These are phyloP conservation scores for Saussurea involucrata DNA, from an alignment of 129 eudicot genomes.

Conservation along the genomic window DNA sequence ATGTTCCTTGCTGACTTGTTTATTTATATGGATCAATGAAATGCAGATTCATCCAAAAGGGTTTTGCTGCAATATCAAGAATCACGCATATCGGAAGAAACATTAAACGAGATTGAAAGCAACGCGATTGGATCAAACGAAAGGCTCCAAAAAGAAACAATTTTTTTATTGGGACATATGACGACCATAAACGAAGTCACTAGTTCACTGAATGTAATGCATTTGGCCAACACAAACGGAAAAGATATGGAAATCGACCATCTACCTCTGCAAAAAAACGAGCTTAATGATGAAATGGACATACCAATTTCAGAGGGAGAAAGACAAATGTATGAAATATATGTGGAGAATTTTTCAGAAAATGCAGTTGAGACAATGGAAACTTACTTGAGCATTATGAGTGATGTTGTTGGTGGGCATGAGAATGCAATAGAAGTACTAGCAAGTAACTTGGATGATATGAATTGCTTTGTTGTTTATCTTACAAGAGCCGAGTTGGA, in stretches of 20 bases:
- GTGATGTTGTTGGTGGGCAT: slow-evolving; percentile 33
- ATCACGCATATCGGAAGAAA: background rate
- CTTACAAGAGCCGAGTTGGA: slow-evolving; percentile 26
- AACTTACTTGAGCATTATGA: slow-evolving; percentile 24
- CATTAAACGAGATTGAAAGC: background rate
- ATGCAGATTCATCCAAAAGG: background rate
- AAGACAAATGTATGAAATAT: slow-evolving; percentile 23
- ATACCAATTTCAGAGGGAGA: slow-evolving; percentile 17
- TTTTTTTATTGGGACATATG: slow-evolving; percentile 11
- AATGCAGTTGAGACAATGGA: slow-evolving; percentile 15
- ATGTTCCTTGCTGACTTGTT: background rate
- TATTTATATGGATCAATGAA: background rate
- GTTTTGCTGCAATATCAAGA: background rate
- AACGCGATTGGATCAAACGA: background rate
- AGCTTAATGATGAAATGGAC: slow-evolving; percentile 12
- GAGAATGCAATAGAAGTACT: slow-evolving; percentile 22
- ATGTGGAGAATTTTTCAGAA: slow-evolving; percentile 14
- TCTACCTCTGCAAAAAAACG: background rate
- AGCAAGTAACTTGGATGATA: slow-evolving; percentile 1
- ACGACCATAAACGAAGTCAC: slow-evolving; percentile 10
- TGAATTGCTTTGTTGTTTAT: slow-evolving; percentile 21
- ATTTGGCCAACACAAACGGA: slow-evolving; percentile 14
- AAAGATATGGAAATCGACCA: slow-evolving; percentile 26
- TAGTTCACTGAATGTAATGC: slow-evolving; percentile 13
- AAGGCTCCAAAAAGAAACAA: background rate